These are phyloP conservation scores for Boletus speciosus DNA, from an alignment of 768 basidiomycete species.

Conservation along the genomic window DNA sequence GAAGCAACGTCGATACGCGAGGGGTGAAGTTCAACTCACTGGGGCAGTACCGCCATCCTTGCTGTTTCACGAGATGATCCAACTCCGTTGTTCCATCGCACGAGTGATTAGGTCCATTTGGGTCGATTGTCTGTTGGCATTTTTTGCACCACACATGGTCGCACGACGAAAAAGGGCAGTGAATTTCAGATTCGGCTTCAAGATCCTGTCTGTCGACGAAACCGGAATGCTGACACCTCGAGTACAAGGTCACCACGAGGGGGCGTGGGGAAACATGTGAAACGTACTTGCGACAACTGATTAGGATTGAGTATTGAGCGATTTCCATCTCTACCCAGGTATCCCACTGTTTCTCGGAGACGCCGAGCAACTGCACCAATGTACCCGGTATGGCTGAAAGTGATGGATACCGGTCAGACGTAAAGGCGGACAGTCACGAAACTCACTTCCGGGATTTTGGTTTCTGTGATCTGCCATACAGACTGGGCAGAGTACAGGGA, in stretches of 20 bases:
- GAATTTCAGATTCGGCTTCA: slow-evolving; percentile 36
- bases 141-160: slow-evolving; percentile 56
- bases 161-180: slow-evolving; percentile 50
- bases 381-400: slow-evolving; percentile 36
- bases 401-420: not conserved
- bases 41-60: slow-evolving; percentile 65
- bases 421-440: not conserved
- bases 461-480: slow-evolving; percentile 40
- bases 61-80: slow-evolving; percentile 44
- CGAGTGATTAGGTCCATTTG: slow-evolving; percentile 43
- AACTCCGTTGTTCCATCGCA: slow-evolving; percentile 59
- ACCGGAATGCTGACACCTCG: slow-evolving; percentile 49
- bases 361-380: slow-evolving; percentile 41
- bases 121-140: slow-evolving; percentile 43
- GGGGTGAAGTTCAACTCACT: slow-evolving; percentile 32
- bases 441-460: slow-evolving; percentile 31
- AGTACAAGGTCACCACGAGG: not conserved
- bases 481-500: slow-evolving; percentile 58
- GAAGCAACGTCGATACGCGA: not conserved
- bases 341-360: slow-evolving; percentile 42
- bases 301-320: slow-evolving; percentile 37
- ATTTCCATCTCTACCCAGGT: slow-evolving; percentile 48
- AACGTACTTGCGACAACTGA: slow-evolving; percentile 50
- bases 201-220: slow-evolving; percentile 51
- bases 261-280: not conserved